A percentile compares a stretch with the other conserved stretches of the same genome.
Evolutionary conservation across 108 stramenopile genomes (phyloP).

Genomic region (Pinguiococcus pyrenoidosus): DNA sequence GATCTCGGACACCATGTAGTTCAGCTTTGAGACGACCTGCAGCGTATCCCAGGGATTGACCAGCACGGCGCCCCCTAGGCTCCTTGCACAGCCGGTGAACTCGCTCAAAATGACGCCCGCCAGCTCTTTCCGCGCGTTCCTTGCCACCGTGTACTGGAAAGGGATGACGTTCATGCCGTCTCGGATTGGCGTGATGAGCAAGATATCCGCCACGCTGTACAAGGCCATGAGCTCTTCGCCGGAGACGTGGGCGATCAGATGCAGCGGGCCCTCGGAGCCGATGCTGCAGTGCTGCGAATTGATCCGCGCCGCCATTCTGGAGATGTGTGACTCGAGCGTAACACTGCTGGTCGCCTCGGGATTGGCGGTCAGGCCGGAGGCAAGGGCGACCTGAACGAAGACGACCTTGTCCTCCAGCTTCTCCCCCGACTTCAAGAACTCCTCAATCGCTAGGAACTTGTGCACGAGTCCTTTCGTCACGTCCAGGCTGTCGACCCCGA

Average conservation of each 20-base stretch:
- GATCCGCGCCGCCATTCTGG: neutral
- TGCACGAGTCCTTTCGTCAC: conserved; percentile 5
- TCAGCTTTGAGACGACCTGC: conserved; percentile 4
- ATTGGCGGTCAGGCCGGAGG: no score
- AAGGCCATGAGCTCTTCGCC: conserved; percentile 23
- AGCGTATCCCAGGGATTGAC: conserved; percentile 20
- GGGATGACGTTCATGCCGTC: conserved; percentile 29
- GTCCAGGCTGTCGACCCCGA: conserved; percentile 16
- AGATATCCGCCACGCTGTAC: conserved; percentile 16
- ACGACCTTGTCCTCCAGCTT: conserved; percentile 5
- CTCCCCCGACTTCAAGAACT: conserved; percentile 5
- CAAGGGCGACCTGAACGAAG: conserved; percentile 8
- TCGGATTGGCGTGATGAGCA: conserved; percentile 25
- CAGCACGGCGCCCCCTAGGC: conserved; percentile 4
- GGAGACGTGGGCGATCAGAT: neutral
- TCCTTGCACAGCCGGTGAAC: conserved; percentile 18
- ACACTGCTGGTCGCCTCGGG: no score
- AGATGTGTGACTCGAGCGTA: no score
- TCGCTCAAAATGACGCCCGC: conserved; percentile 12
- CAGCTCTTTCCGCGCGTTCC: conserved; percentile 3
- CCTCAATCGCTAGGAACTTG: conserved; percentile 13
- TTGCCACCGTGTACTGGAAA: conserved; percentile 24
- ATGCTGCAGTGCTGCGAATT: neutral
- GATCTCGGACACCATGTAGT: conserved; percentile 2
- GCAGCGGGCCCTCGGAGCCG: neutral